phyloP scores from a whole-genome alignment of 805 yeast species.

The Wickerhamomyces alni region DNA sequence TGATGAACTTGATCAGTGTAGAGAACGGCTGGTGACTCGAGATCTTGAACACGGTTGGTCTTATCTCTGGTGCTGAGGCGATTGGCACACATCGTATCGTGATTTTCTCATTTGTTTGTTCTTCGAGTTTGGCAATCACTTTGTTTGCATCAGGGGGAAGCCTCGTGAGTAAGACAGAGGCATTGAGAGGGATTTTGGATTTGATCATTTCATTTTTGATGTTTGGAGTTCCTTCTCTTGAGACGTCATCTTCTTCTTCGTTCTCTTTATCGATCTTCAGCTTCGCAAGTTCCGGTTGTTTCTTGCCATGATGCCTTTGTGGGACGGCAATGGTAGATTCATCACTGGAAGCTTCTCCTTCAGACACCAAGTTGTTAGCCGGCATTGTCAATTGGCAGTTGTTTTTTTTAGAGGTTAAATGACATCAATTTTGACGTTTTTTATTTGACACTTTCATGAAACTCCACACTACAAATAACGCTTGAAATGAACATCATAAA shows the following conservation, averaged over 20 bases:
- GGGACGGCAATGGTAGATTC: background rate
- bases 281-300: background rate
- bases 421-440: background rate
- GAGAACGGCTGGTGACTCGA: constrained; percentile 40
- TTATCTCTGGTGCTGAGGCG: constrained; percentile 47
- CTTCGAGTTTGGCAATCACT: constrained; percentile 9
- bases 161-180: constrained; percentile 18
- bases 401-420: background rate
- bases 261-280: background rate
- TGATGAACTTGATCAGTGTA: constrained; percentile 39
- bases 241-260: constrained; percentile 1
- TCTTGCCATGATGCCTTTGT: too few relatives aligned
- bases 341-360: constrained; percentile 19
- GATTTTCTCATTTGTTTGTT: constrained; percentile 19
- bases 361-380: constrained; percentile 17
- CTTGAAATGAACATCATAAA: too few relatives aligned
- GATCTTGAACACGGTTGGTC: constrained; percentile 45
- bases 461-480: background rate
- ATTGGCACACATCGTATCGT: constrained; percentile 53
- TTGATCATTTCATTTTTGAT: constrained; percentile 17
- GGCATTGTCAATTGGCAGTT: constrained; percentile 1
- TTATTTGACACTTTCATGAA: background rate
- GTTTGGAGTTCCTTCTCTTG: constrained; percentile 1
- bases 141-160: constrained; percentile 16
- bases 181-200: constrained; percentile 16